These are phyloP conservation scores for Hemisphaericaspora xylofermentans DNA, from an alignment of 1,139 yeast species.

Conservation along the genomic window DNA sequence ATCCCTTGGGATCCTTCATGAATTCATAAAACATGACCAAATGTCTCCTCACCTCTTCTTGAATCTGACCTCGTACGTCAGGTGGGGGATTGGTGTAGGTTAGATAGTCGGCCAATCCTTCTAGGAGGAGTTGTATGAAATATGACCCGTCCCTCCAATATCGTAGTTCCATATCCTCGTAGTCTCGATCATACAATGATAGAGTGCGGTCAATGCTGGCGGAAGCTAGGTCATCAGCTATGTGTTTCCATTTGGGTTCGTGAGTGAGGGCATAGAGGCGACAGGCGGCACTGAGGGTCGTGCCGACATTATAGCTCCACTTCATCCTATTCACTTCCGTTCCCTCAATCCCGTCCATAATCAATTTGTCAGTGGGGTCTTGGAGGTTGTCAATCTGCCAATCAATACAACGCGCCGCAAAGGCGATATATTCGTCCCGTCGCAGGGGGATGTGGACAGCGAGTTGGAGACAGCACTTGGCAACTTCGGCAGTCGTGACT, in stretches of 20 bases:
- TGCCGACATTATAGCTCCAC: slow-evolving; percentile 73
- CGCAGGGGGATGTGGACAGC: slow-evolving; percentile 54
- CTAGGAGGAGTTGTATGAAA: slow-evolving; percentile 63
- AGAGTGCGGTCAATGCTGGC: slow-evolving; percentile 58
- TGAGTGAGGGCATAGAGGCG: slow-evolving; percentile 53
- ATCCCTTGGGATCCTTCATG: slow-evolving; percentile 58
- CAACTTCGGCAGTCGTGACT: slow-evolving; percentile 72
- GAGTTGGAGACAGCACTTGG: slow-evolving; percentile 61
- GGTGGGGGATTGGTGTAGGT: slow-evolving; percentile 47
- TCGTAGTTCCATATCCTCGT: slow-evolving; percentile 52
- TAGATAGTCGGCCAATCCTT: slow-evolving; percentile 68
- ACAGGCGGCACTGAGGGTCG: slow-evolving; percentile 57
- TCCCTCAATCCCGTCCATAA: slow-evolving; percentile 62
- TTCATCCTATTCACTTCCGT: slow-evolving; percentile 51
- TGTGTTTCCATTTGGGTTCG: slow-evolving; percentile 53
- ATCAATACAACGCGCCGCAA: slow-evolving; percentile 54
- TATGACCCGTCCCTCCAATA: slow-evolving; percentile 67
- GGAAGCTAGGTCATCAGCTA: slow-evolving; percentile 59
- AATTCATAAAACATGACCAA: slow-evolving; percentile 55
- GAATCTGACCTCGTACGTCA: slow-evolving; percentile 35
- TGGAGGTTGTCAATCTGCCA: slow-evolving; percentile 54
- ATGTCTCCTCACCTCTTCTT: slow-evolving; percentile 49
- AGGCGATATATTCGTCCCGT: slow-evolving; percentile 43
- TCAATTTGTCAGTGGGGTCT: slow-evolving; percentile 56
- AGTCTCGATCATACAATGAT: slow-evolving; percentile 66